Base-by-base conservation (phyloP, 768 basidiomycete genomes). In the Pulveroboletus sp. region DNA sequence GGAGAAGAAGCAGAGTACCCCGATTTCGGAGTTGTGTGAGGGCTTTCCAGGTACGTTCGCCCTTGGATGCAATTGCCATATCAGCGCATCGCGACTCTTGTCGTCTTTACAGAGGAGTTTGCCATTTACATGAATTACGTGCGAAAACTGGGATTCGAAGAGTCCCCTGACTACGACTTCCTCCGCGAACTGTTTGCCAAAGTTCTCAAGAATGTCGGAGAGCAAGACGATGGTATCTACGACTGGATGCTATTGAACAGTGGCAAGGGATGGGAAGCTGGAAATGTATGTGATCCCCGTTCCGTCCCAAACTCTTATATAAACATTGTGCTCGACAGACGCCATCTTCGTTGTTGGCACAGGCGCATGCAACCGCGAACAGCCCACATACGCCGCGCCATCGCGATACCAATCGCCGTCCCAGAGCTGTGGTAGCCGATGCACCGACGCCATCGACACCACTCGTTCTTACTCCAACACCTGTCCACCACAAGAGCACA, bases 101-200 rank as follows among this genome's bases (percentile, higher is more conserved):
- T 38, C 21, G 21, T 43, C 39, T 35, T 37, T 54, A 18, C 33
- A 48, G 95, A 97, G 78, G 95, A 98, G 63, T 97, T 99, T 64
- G 83, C 85, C 17, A 98, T 98, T 58, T 99, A 98, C 72, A 93
- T 99, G 85, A 97, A 96, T 73, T 99, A 99, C 59, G 95, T 99
- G 39, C 90, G 95, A 43, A 98, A 96, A 70, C 79, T 99, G 51
- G 95, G 94, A 26, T 99, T 98, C 63, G 96, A 98, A 66, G 95
- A 99, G 70, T 82, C 82, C 24, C 95, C 95, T 3, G 95, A 99
- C 69, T 99, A 99, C 57, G 95, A 99, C 62, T 99, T 99, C 69
- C 78, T 99, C 47, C 82, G 94, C 39, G 95, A 97, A 56, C 76
- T 99, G 26, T 98, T 99, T 68, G 74, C 82, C 33, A 97, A 96